phyloP scores from a whole-genome alignment of 2,329 filamentous ascomycete genomes.

The Neopestalotiopsis rosae region DNA sequence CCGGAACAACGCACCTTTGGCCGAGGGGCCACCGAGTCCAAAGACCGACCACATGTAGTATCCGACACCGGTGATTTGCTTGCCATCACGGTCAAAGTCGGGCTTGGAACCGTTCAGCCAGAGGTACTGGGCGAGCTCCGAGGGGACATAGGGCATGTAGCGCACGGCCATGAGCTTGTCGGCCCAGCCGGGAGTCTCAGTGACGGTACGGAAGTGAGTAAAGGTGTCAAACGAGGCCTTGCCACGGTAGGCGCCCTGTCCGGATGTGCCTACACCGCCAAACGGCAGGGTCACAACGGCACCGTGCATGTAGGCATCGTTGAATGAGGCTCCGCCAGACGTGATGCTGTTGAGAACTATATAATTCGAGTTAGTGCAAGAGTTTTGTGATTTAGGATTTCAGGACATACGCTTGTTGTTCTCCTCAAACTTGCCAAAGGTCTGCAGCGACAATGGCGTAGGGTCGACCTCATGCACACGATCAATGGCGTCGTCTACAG shows the following conservation, averaged over 20 bases:
- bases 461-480: slow-evolving; percentile 81
- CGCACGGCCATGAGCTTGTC: slow-evolving; percentile 71
- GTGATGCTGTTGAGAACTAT: slow-evolving; percentile 66
- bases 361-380: neutral
- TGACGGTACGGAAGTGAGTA: slow-evolving; percentile 55
- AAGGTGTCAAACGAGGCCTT: slow-evolving; percentile 70
- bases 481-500: slow-evolving; percentile 83
- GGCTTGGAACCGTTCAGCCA: slow-evolving; percentile 52
- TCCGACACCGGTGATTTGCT: slow-evolving; percentile 51
- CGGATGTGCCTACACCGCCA: slow-evolving; percentile 82
- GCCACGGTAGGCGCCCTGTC: slow-evolving; percentile 78
- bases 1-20: slow-evolving; percentile 55
- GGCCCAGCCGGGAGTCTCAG: slow-evolving; percentile 69
- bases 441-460: slow-evolving; percentile 83
- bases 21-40: slow-evolving; percentile 55
- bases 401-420: slow-evolving; percentile 68
- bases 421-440: slow-evolving; percentile 83
- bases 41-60: slow-evolving; percentile 61
- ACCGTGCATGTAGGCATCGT: slow-evolving; percentile 73
- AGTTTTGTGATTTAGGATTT: neutral
- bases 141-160: slow-evolving; percentile 66
- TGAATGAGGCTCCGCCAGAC: slow-evolving; percentile 72
- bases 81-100: slow-evolving; percentile 67
- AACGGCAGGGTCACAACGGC: slow-evolving; percentile 76
- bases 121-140: slow-evolving; percentile 50